Base-by-base conservation (phyloP, 345 rosid species). In the Citrus sinensis region DNA sequence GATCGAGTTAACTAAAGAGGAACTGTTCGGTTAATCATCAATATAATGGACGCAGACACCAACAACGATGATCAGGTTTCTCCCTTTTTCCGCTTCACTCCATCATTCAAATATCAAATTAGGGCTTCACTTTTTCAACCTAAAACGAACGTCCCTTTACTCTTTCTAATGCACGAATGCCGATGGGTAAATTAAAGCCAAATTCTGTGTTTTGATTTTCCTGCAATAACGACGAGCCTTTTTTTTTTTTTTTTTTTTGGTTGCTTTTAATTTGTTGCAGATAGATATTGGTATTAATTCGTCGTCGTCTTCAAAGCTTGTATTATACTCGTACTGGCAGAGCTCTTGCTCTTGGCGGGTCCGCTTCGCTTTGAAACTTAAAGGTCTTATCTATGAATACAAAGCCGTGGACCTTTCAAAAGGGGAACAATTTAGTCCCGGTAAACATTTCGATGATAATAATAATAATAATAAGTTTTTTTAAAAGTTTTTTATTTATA, bases 281-380 rank as follows among this genome's bases (percentile, higher is more conserved):
- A 65, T 32, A 35, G 63, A 32, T 25, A 56, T 17, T 6, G 64
- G 73, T 42, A 54, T 35, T 58, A 7, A 56, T 7, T 39, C 70
- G 22, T n/a, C 71, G 22, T 20, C 32, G 40, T 67, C 82, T 51
- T 49, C 86, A 9, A 80, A 81, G 71, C 87, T 84, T 34, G 61
- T 85, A 8, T 69, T 88, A 66, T 89, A 84, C 76, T 86, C 89
- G 22, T 86, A 65, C 80, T 89, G 89, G 88, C 87, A 85, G 79
- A 88, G 93, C 80, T 88, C 93, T n/a, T 89, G 91, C 32, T 68
- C 91, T 24, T 88, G 93, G 93, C 93, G 93, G n/a, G 88, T 88
- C 76, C 90, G 90, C 76, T 86, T 88, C 60, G 91, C 91, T 80
- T 76, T 89, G 61, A 84, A 73, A 58, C 88, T 89, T 67, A 88